Conservation (phyloP, 257 asterid genomes). For the Solanum boliviense region DNA sequence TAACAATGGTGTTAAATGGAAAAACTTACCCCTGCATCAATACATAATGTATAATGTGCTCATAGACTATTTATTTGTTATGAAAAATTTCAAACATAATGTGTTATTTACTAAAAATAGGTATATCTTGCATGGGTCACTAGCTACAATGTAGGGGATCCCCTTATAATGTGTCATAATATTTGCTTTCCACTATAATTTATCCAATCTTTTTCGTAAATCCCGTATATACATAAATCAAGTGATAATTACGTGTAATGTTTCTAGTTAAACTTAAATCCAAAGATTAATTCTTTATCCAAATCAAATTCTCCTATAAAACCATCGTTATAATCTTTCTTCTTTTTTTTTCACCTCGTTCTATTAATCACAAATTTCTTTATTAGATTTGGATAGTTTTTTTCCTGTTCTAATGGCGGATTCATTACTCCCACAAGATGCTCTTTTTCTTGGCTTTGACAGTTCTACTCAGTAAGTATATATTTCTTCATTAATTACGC, state of each 20-base stretch:
- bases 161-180: too few species aligned
- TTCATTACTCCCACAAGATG: conserved; percentile 46
- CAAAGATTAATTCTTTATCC: background rate
- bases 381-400: background rate
- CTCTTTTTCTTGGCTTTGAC: conserved; percentile 78
- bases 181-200: background rate
- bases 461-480: conserved; percentile 82
- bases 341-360: background rate
- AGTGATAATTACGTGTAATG: background rate
- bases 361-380: background rate
- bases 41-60: background rate
- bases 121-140: background rate
- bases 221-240: background rate
- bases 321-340: background rate
- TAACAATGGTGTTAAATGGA: too few species aligned
- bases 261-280: background rate
- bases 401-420: conserved; percentile 37
- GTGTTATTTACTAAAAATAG: background rate
- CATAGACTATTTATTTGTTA: background rate
- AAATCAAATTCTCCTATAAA: background rate
- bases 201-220: background rate
- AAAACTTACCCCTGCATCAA: too few species aligned
- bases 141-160: too few species aligned
- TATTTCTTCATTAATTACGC: background rate
- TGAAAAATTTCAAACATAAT: background rate